These are phyloP conservation scores for Pseudocercospora cruenta DNA, from an alignment of 2,329 filamentous ascomycete species.

Conservation along the genomic window DNA sequence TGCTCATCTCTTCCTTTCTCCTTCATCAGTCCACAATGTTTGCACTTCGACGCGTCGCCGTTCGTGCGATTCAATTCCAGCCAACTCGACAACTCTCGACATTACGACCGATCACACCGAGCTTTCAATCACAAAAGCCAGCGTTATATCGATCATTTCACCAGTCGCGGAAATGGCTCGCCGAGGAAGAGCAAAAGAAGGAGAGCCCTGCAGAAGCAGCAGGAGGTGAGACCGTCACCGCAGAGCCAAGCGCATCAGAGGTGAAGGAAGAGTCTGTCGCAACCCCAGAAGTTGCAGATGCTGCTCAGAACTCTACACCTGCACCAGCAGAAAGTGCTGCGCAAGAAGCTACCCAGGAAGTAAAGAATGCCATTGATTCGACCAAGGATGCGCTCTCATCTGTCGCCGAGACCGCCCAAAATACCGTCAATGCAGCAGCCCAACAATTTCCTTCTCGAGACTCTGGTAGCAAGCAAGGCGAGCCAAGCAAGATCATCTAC, in stretches of 20 bases:
- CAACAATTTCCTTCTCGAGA: background rate
- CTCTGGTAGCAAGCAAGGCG: constrained; percentile 1
- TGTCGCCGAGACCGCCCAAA: constrained; percentile 16
- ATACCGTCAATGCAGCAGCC: constrained; percentile 11
- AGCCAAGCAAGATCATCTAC: constrained; percentile 57
- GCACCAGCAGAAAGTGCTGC: constrained; percentile 19
- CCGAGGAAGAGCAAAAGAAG: constrained; percentile 45
- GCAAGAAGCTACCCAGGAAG: constrained; percentile 29
- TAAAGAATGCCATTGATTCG: constrained; percentile 24
- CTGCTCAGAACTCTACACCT: constrained; percentile 22
- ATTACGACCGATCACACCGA: constrained; percentile 27
- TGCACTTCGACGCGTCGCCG: constrained; percentile 60
- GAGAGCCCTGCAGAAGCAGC: constrained; percentile 30
- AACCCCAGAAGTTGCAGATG: constrained; percentile 32
- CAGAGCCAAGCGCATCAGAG: constrained; percentile 35
- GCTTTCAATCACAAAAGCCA: constrained; percentile 44
- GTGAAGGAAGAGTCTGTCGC: constrained; percentile 31
- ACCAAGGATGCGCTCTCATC: constrained; percentile 21
- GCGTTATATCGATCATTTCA: constrained; percentile 42
- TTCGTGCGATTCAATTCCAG: constrained; percentile 57
- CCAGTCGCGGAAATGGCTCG: constrained; percentile 43
- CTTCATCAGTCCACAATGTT: constrained; percentile 50
- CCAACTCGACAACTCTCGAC: constrained; percentile 46
- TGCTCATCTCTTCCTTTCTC: background rate
- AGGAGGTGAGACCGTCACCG: constrained; percentile 43